Conservation (phyloP, 2,329 filamentous ascomycete species). For the Xylariaceae sp. region DNA sequence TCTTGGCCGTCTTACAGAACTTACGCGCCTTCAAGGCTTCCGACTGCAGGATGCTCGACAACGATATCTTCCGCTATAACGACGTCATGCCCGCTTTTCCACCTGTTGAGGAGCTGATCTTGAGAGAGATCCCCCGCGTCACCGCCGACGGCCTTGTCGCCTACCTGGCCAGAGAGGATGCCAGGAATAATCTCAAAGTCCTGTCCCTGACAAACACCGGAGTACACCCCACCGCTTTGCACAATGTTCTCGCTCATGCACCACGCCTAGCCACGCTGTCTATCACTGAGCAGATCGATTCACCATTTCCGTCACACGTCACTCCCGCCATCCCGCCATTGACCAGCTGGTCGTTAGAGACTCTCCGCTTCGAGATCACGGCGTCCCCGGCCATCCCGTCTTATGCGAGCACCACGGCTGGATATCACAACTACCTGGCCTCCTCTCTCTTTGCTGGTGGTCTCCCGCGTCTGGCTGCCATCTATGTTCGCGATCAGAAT, state of each 20-base stretch:
- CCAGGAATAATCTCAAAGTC: constrained; percentile 57
- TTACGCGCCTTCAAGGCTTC: constrained; percentile 73
- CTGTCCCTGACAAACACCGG: constrained; percentile 71
- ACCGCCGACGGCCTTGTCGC: constrained; percentile 66
- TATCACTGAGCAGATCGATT: constrained; percentile 47
- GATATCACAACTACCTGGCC: constrained; percentile 82
- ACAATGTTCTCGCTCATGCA: constrained; percentile 56
- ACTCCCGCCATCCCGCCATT: constrained; percentile 55
- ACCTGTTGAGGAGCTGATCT: constrained; percentile 65
- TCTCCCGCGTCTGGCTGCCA: constrained; percentile 66
- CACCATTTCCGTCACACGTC: constrained; percentile 46
- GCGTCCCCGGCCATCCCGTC: constrained; percentile 53
- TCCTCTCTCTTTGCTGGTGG: constrained; percentile 73
- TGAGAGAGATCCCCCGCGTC: constrained; percentile 68
- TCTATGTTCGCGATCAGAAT: constrained; percentile 81
- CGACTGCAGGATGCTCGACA: constrained; percentile 65
- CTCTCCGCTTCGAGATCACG: constrained; percentile 80
- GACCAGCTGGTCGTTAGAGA: constrained; percentile 63
- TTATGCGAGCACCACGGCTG: constrained; percentile 51
- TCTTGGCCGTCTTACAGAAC: constrained; percentile 61
- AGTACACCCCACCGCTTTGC: constrained; percentile 59
- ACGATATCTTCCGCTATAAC: constrained; percentile 68
- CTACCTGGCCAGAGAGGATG: constrained; percentile 62
- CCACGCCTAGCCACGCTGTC: constrained; percentile 55
- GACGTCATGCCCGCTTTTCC: constrained; percentile 69